Evolutionary conservation across 83 land plant species (phyloP).

Genomic region (Larix sibirica): DNA sequence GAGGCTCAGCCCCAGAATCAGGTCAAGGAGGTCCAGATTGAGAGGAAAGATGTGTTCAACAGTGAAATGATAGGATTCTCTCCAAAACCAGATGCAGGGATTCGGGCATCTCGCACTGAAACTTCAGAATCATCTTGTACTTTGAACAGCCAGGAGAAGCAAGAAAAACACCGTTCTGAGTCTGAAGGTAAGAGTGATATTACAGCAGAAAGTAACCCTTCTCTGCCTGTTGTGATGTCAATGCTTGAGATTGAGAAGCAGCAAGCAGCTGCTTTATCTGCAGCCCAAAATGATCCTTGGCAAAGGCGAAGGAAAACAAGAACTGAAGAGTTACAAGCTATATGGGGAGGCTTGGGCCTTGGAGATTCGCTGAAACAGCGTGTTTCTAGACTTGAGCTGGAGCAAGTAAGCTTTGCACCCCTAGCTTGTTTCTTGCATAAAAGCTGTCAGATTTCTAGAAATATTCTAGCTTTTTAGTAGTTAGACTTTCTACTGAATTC

Average conservation of each 20-base stretch:
- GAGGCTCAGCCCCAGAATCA: neutral
- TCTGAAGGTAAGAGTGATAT: neutral
- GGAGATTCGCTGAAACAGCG: slow-evolving; percentile 50
- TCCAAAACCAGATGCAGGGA: neutral
- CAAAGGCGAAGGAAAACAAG: slow-evolving; percentile 27
- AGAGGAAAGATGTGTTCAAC: neutral
- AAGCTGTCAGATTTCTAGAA: neutral
- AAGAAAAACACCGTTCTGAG: neutral
- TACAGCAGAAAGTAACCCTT: neutral
- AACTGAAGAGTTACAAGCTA: slow-evolving; percentile 53
- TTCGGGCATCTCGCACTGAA: neutral
- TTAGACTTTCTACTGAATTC: neutral
- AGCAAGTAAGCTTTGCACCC: slow-evolving; percentile 37
- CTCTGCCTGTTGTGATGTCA: slow-evolving; percentile 19
- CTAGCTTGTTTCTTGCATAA: neutral
- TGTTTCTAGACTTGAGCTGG: slow-evolving; percentile 57
- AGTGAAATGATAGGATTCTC: neutral
- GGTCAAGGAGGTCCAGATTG: neutral
- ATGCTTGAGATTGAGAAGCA: slow-evolving; percentile 64
- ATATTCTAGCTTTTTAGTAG: neutral
- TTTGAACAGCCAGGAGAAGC: neutral
- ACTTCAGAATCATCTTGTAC: neutral
- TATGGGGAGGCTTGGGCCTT: slow-evolving; percentile 74
- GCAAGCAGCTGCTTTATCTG: slow-evolving; percentile 12
- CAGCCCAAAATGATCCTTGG: neutral